A percentile compares a stretch with the other conserved stretches of the same genome.
Evolutionary conservation across 2,329 filamentous ascomycete genomes (phyloP).

Genomic region (Fusarium redolens): DNA sequence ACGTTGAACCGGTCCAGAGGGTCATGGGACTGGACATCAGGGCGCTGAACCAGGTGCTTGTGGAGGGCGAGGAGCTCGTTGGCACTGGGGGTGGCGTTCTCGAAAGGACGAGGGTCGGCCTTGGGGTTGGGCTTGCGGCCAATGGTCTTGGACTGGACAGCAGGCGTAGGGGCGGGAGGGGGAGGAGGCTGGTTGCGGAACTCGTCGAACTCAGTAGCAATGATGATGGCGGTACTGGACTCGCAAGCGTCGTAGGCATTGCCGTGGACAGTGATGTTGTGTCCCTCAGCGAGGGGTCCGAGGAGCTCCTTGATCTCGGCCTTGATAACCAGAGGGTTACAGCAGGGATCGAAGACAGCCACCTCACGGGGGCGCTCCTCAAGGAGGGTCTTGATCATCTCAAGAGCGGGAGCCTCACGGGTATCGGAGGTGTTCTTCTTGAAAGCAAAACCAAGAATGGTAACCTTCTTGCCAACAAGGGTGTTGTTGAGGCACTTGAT

Average conservation of each 20-base stretch:
- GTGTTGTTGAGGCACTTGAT: constrained; percentile 76
- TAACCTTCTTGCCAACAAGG: constrained; percentile 75
- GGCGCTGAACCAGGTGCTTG: constrained; percentile 56
- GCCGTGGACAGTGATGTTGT: constrained; percentile 60
- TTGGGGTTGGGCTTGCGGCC: constrained; percentile 54
- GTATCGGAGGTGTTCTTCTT: constrained; percentile 85
- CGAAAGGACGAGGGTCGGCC: constrained; percentile 61
- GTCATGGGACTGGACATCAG: constrained; percentile 50
- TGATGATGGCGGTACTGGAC: constrained; percentile 61
- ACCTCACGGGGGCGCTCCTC: constrained; percentile 73
- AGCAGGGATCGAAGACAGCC: constrained; percentile 75
- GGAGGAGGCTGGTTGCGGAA: constrained; percentile 58
- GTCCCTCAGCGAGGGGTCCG: constrained; percentile 52
- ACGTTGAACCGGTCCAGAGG: constrained; percentile 59
- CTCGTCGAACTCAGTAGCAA: constrained; percentile 68
- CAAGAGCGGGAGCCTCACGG: constrained; percentile 75
- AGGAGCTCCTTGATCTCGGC: constrained; percentile 62
- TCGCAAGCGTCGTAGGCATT: constrained; percentile 63
- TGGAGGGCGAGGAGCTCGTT: constrained; percentile 61
- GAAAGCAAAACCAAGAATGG: constrained; percentile 80
- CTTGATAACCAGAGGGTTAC: constrained; percentile 62
- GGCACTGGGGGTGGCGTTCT: constrained; percentile 51
- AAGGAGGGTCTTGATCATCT: constrained; percentile 73
- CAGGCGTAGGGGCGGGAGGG: constrained; percentile 43
- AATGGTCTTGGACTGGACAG: constrained; percentile 47